Evolutionary conservation across 208 protist species (phyloP).

Genomic region (Acanthamoeba culbertsoni): DNA sequence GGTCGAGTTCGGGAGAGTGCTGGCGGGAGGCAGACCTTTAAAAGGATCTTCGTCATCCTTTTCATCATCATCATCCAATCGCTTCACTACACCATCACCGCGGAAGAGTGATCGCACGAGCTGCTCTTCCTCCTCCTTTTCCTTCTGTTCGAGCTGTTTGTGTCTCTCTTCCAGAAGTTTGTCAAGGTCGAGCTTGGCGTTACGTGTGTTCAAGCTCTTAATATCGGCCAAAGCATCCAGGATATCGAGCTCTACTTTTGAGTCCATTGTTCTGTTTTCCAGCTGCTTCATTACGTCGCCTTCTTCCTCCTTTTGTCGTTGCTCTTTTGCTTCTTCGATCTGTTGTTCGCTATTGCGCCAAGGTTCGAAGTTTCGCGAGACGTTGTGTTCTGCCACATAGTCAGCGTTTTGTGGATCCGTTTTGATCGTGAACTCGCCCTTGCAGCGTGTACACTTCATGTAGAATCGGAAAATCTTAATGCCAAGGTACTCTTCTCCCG

Average conservation of each 20-base stretch:
- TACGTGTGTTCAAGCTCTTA: slow-evolving; percentile 48
- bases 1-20: not conserved
- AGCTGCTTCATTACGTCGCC: slow-evolving; percentile 61
- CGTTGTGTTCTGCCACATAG: slow-evolving; percentile 81
- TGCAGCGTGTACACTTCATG: slow-evolving; percentile 84
- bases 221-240: slow-evolving; percentile 47
- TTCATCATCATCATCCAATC: not conserved
- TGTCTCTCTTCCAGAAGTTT: not conserved
- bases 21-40: not conserved
- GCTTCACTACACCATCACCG: not conserved
- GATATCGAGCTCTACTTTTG: slow-evolving; percentile 60
- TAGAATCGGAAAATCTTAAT: slow-evolving; percentile 87
- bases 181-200: slow-evolving; percentile 35
- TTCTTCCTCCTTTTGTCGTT: slow-evolving; percentile 47
- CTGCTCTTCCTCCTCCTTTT: slow-evolving; percentile 1
- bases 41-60: not conserved
- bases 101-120: not conserved
- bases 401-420: slow-evolving; percentile 88
- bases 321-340: slow-evolving; percentile 11
- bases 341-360: slow-evolving; percentile 72
- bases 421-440: slow-evolving; percentile 84
- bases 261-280: slow-evolving; percentile 39
- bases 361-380: slow-evolving; percentile 83
- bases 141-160: not conserved
- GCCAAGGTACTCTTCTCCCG: slow-evolving; percentile 82